Evolutionary conservation across 2,329 filamentous ascomycete genomes (phyloP), one percentile per base, ranked within the genome.

Genomic region (Grosmannia penicillata): DNA sequence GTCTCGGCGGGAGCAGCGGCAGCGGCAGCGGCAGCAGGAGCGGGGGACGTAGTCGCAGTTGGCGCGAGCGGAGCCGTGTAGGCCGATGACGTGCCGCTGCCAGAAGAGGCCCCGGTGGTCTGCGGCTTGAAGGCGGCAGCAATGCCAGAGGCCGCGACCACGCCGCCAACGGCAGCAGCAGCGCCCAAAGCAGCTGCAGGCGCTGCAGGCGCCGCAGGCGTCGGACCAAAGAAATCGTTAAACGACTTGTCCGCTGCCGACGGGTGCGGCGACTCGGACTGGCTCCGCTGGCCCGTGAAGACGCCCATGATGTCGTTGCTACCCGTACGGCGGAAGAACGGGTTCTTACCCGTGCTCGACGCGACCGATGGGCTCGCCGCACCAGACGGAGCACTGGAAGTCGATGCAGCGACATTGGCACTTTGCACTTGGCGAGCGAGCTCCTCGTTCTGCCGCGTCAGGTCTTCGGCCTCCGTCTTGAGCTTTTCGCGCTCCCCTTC

Each of bases 401-500:
- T 10, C 26, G n/a, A 21, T 19, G 30, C 29, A 3, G 17, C 11
- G 28, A 71, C 70, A 47, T 59, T 62, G 31, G 65, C 60, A 44
- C 65, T 66, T 24, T 44, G 44, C 42, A 58, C 62, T 54, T 66
- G 72, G 49, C 66, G 67, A 24, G 65, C 60, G 38, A 62, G 59
- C 43, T 75, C 78, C 52, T 73, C 74, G 48, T 63, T 75, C 51
- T 62, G 72, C 65, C 68, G 79, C 55, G 61, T 70, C 46, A 79
- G 69, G 37, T 75, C 76, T 42, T 78, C 78, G 32, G 80, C 78
- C 56, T 96, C 89, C 2, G 66, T 63, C 62, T 86, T 87, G 28
- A 94, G 65, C 63, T 84, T 89, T 43, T 96, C 89, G 24, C 83
- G 75, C 56, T 96, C 89, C 34, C 73, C 74, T 57, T 98, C 91